Conservation (phyloP, 306 rosid genomes). For the Vachellia pachyceras region DNA sequence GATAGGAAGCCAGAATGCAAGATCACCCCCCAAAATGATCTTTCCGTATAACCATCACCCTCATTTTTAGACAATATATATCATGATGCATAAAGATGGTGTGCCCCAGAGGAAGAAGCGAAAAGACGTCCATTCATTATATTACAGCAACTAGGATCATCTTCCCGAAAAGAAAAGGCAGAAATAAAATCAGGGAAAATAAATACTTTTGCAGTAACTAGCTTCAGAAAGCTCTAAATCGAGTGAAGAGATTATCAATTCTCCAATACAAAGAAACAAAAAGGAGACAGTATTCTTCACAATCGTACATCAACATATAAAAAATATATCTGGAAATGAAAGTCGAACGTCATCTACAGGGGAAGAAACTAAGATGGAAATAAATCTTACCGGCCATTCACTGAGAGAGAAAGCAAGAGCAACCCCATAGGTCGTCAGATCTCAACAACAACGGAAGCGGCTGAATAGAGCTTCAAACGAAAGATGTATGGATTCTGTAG, state of each 20-base stretch:
- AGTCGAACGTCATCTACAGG: conserved; percentile 35
- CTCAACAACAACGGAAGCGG: conserved; percentile 31
- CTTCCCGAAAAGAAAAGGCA: not conserved
- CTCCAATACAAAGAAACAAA: not conserved
- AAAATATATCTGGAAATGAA: not conserved
- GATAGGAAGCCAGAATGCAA: not conserved
- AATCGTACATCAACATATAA: conserved; percentile 25
- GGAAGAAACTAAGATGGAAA: conserved; percentile 30
- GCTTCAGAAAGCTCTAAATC: conserved; percentile 3
- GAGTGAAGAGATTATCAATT: not conserved
- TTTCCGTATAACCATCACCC: not conserved
- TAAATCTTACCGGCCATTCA: conserved; percentile 60
- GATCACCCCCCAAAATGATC: conserved; percentile 35
- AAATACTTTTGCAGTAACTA: not conserved
- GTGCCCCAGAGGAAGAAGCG: not conserved
- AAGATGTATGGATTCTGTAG: conserved; percentile 49
- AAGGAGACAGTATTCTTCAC: conserved; percentile 4
- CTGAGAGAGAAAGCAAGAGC: conserved; percentile 40
- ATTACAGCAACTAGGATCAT: not conserved
- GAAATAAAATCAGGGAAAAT: not conserved
- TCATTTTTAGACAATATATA: conserved; percentile 19
- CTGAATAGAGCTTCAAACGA: not conserved
- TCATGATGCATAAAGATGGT: not conserved
- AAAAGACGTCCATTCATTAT: not conserved
- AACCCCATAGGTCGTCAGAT: conserved; percentile 52